phyloP scores from a whole-genome alignment of 352 stramenopile species.

The Phytophthora sansomeana region DNA sequence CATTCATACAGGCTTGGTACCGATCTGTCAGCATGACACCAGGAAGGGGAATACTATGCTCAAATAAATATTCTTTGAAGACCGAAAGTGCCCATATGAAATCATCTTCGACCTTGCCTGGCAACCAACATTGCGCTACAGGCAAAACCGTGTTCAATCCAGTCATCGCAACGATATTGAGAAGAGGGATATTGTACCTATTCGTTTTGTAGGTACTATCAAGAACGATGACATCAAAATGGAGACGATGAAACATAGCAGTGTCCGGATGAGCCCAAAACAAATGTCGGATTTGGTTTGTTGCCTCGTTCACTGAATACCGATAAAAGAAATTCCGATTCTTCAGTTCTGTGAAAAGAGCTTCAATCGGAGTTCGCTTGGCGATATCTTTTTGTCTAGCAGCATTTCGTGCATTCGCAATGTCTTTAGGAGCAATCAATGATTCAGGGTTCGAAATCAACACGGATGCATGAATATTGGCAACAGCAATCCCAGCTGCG shows the following conservation, averaged over 20 bases:
- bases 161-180: conserved; percentile 20
- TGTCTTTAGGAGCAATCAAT: conserved; percentile 5
- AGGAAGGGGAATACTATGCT: not conserved
- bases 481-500: not conserved
- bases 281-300: conserved; percentile 11
- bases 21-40: not conserved
- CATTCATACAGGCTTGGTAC: conserved; percentile 13
- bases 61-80: not conserved
- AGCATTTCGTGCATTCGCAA: not conserved
- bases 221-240: conserved; percentile 6
- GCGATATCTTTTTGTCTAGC: not conserved
- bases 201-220: conserved; percentile 18
- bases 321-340: not conserved
- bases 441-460: no score
- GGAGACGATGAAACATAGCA: not conserved
- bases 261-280: conserved; percentile 12
- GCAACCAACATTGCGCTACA: conserved; percentile 14
- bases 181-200: conserved; percentile 11
- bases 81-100: conserved; percentile 5
- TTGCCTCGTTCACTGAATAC: not conserved
- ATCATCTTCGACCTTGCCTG: conserved; percentile 10
- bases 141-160: conserved; percentile 16
- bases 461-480: conserved; percentile 2
- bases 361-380: not conserved
- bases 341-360: not conserved